These are phyloP conservation scores for Knoxdaviesia proteae DNA, from an alignment of 2,329 filamentous ascomycete species.

Conservation along the genomic window DNA sequence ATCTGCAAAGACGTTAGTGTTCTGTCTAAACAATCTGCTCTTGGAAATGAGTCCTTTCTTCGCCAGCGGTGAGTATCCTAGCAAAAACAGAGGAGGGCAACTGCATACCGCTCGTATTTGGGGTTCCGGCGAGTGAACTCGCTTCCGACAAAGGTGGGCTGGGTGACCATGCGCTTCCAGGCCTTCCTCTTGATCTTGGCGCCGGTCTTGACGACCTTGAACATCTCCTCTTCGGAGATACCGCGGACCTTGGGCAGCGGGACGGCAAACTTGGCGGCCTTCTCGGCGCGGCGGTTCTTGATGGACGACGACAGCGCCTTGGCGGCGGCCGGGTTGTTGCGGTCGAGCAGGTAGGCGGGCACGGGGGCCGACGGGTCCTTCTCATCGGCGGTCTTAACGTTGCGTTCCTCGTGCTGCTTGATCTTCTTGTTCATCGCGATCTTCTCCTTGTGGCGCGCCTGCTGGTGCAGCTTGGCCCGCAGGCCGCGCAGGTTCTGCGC, in stretches of 20 bases:
- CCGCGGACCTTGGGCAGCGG: slow-evolving; percentile 86
- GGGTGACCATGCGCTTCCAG: slow-evolving; percentile 49
- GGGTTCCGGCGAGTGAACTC: slow-evolving; percentile 81
- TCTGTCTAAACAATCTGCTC: slow-evolving; percentile 11
- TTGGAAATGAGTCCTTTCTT: neutral
- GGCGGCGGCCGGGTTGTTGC: slow-evolving; percentile 34
- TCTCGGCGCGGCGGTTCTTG: slow-evolving; percentile 88
- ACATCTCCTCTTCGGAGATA: slow-evolving; percentile 93
- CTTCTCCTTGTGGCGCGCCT: slow-evolving; percentile 93
- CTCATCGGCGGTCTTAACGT: slow-evolving; percentile 70
- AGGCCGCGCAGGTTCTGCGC: slow-evolving; percentile 86
- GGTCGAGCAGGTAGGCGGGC: slow-evolving; percentile 83
- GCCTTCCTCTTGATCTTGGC: slow-evolving; percentile 83
- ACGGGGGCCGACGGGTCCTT: slow-evolving; percentile 66
- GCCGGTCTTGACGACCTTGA: slow-evolving; percentile 87
- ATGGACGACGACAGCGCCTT: slow-evolving; percentile 67
- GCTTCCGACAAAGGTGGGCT: slow-evolving; percentile 53
- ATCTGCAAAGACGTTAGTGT: slow-evolving; percentile 29
- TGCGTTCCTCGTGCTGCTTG: slow-evolving; percentile 86
- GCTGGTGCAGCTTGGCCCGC: slow-evolving; percentile 77
- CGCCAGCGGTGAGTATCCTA: neutral
- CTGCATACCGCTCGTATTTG: slow-evolving; percentile 36
- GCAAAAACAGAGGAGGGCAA: neutral
- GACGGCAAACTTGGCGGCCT: slow-evolving; percentile 82
- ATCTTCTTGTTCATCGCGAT: slow-evolving; percentile 94